These are phyloP conservation scores for Pythium aristosporum DNA, from an alignment of 352 stramenopile species.

Conservation along the genomic window DNA sequence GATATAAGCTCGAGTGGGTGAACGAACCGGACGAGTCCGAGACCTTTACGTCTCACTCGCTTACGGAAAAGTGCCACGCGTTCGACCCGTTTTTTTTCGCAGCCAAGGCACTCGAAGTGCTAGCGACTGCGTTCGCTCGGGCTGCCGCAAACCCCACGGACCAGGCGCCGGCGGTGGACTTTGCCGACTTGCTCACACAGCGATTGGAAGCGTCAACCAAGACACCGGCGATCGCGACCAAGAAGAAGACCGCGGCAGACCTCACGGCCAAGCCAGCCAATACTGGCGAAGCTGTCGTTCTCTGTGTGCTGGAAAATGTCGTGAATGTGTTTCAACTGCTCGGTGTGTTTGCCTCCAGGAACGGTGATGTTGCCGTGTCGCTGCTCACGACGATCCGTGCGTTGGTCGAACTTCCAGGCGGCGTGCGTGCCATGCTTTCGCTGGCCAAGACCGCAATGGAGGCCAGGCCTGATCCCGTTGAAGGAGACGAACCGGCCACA, in stretches of 20 bases:
- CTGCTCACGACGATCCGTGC: slow-evolving; percentile 15
- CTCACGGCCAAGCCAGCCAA: neutral
- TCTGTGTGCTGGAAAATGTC: slow-evolving; percentile 22
- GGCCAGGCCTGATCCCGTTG: neutral
- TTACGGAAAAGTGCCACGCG: slow-evolving; percentile 34
- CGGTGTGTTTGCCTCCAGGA: slow-evolving; percentile 14
- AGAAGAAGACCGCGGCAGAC: slow-evolving; percentile 25
- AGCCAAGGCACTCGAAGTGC: slow-evolving; percentile 31
- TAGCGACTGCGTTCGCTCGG: slow-evolving; percentile 29
- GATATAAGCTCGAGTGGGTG: slow-evolving; percentile 51
- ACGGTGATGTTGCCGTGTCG: slow-evolving; percentile 19
- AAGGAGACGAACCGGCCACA: neutral
- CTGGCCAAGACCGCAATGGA: slow-evolving; percentile 14
- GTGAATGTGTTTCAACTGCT: slow-evolving; percentile 17
- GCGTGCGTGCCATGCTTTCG: slow-evolving; percentile 17
- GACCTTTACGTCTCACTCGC: slow-evolving; percentile 28
- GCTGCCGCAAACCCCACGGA: neutral
- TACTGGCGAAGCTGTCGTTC: slow-evolving; percentile 11
- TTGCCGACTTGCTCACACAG: slow-evolving; percentile 24
- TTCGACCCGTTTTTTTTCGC: slow-evolving; percentile 42
- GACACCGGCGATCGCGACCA: neutral
- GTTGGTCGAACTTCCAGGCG: slow-evolving; percentile 20
- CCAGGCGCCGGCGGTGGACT: slow-evolving; percentile 2
- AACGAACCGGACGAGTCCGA: slow-evolving; percentile 40
- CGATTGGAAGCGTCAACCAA: slow-evolving; percentile 14